Percentiles rank a stretch among this genome's conserved stretches.
Evolutionary conservation across 192 early-diverging fungal genomes (phyloP).

Genomic region (Physocladia obscura): DNA sequence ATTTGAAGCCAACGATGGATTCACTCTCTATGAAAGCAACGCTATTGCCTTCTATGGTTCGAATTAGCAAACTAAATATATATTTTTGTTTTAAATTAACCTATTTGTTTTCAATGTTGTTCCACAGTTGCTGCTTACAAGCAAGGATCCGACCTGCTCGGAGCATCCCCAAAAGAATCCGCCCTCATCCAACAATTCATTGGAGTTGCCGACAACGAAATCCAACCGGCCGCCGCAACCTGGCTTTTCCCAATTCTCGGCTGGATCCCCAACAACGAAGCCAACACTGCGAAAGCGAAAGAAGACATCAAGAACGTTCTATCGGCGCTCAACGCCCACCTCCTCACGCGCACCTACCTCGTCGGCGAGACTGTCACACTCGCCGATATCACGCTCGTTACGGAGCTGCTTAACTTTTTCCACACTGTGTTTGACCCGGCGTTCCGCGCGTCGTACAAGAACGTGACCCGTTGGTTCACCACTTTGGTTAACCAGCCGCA

Average conservation of each 20-base stretch:
- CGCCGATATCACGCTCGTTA: conserved; percentile 79
- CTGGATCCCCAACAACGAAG: conserved; percentile 47
- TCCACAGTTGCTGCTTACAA: conserved; percentile 52
- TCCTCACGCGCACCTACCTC: conserved; percentile 85
- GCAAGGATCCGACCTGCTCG: conserved; percentile 46
- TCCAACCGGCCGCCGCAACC: conserved; percentile 40
- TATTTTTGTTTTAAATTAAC: not conserved
- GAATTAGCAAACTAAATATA: not conserved
- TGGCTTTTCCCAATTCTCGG: conserved; percentile 57
- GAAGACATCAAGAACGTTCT: conserved; percentile 66
- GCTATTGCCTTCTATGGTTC: conserved; percentile 92
- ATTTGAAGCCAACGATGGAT: conserved; percentile 80
- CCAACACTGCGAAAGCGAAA: conserved; percentile 67
- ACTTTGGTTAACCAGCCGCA: conserved; percentile 80
- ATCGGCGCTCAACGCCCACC: conserved; percentile 72
- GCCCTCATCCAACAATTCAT: conserved; percentile 54
- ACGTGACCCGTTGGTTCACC: conserved; percentile 90
- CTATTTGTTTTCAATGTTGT: not conserved
- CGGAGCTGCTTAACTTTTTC: conserved; percentile 57
- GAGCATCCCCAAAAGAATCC: conserved; percentile 42
- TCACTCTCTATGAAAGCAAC: conserved; percentile 74
- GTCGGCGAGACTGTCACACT: conserved; percentile 91
- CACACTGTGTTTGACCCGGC: conserved; percentile 63
- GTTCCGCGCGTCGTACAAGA: conserved; percentile 82
- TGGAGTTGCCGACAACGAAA: conserved; percentile 55